Evolutionary conservation across 192 early-diverging fungal species (phyloP).

Genomic region (Rhizoclosmatium globosum): DNA sequence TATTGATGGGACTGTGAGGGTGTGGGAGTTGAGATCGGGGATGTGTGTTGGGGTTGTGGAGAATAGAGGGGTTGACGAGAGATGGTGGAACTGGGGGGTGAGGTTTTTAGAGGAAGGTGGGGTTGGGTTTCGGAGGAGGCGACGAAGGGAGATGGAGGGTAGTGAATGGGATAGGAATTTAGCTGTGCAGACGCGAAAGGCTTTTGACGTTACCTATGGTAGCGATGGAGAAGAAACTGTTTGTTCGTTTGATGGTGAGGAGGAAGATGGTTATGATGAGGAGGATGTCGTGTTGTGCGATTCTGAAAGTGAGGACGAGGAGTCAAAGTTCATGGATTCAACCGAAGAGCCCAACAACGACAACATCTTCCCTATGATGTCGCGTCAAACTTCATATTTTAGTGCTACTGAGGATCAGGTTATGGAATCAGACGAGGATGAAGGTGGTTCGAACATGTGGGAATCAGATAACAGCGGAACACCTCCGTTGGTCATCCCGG

Average conservation of each 20-base stretch:
- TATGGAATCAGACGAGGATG: too few species aligned
- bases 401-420: neutral
- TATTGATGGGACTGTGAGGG: conserved; percentile 47
- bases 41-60: neutral
- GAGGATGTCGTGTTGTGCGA: too few species aligned
- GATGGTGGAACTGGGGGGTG: conserved; percentile 34
- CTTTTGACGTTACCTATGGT: too few species aligned
- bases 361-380: neutral
- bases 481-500: too few species aligned
- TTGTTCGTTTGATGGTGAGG: neutral
- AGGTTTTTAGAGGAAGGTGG: neutral
- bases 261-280: neutral
- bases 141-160: neutral
- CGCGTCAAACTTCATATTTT: conserved; percentile 3
- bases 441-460: too few species aligned
- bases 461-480: too few species aligned
- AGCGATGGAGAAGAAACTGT: neutral
- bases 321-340: neutral
- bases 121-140: neutral
- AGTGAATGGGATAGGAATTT: neutral
- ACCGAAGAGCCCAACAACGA: neutral
- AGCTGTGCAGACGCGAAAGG: too few species aligned
- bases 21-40: conserved; percentile 13
- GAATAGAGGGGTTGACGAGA: neutral
- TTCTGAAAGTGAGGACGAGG: neutral